Conservation (phyloP, 129 eudicot genomes). For the Solidago caesia region DNA sequence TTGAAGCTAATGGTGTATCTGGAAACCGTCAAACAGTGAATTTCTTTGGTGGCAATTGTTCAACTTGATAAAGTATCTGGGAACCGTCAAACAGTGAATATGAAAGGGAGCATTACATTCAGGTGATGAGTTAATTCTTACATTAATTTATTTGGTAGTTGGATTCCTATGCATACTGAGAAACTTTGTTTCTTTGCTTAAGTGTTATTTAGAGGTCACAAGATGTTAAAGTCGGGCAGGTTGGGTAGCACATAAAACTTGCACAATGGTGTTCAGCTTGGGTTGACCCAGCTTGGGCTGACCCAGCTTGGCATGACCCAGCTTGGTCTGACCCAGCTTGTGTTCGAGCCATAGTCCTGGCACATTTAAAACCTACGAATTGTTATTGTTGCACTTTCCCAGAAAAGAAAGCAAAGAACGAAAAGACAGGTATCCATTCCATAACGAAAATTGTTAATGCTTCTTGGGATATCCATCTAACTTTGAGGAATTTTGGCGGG, state of each 20-base stretch:
- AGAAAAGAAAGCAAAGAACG: too few relatives aligned
- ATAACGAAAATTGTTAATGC: too few relatives aligned
- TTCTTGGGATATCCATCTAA: too few relatives aligned
- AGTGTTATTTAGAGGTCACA: neutral
- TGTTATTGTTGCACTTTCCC: too few relatives aligned
- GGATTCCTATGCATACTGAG: neutral
- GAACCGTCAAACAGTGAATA: slow-evolving; percentile 53
- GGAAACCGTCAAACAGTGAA: too few relatives aligned
- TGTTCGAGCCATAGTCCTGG: too few relatives aligned
- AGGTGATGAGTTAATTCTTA: slow-evolving; percentile 52
- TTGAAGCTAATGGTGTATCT: slow-evolving; percentile 69
- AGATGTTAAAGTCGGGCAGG: neutral
- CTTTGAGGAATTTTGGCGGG: too few relatives aligned
- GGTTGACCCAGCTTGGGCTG: too few relatives aligned
- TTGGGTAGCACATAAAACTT: neutral
- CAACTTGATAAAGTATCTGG: slow-evolving; percentile 59
- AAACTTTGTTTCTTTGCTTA: neutral
- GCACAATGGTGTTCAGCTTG: neutral
- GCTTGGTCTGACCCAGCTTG: too few relatives aligned
- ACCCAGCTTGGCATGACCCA: too few relatives aligned
- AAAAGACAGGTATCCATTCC: too few relatives aligned
- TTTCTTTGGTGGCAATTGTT: slow-evolving; percentile 28
- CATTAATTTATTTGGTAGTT: slow-evolving; percentile 1
- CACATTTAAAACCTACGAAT: too few relatives aligned
- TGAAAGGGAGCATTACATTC: slow-evolving; percentile 64